These are phyloP conservation scores for Naganishia kalamii DNA, from an alignment of 768 basidiomycete species.

Conservation along the genomic window DNA sequence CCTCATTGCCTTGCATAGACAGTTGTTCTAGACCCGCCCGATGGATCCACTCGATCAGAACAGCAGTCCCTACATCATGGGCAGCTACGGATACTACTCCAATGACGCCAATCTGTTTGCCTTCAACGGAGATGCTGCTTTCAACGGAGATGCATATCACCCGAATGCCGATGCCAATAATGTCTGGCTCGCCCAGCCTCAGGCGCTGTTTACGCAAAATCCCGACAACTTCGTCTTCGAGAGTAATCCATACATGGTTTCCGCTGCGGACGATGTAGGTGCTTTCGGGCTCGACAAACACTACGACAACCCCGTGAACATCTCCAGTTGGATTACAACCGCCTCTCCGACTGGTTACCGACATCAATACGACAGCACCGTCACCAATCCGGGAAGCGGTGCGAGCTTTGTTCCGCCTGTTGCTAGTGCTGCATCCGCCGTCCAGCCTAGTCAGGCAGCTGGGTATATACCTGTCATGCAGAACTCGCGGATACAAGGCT, in stretches of 20 bases:
- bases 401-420: not conserved
- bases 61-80: slow-evolving; percentile 7
- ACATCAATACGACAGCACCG: not conserved
- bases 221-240: not conserved
- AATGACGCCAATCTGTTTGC: slow-evolving; percentile 1
- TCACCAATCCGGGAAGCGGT: not conserved
- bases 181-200: not conserved
- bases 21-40: too few species aligned
- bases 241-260: not conserved
- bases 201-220: not conserved
- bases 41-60: not conserved
- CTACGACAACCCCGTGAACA: not conserved
- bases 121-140: too few species aligned
- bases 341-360: not conserved
- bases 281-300: not conserved
- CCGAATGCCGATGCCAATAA: not conserved
- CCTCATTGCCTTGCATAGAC: too few species aligned
- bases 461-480: too few species aligned
- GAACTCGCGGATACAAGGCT: not conserved
- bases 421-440: not conserved
- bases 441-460: not conserved
- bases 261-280: not conserved
- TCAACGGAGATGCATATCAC: not conserved
- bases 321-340: slow-evolving; percentile 5
- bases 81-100: slow-evolving; percentile 7